Evolutionary conservation across 2,329 filamentous ascomycete genomes (phyloP).

Genomic region (Penicillium palitans): DNA sequence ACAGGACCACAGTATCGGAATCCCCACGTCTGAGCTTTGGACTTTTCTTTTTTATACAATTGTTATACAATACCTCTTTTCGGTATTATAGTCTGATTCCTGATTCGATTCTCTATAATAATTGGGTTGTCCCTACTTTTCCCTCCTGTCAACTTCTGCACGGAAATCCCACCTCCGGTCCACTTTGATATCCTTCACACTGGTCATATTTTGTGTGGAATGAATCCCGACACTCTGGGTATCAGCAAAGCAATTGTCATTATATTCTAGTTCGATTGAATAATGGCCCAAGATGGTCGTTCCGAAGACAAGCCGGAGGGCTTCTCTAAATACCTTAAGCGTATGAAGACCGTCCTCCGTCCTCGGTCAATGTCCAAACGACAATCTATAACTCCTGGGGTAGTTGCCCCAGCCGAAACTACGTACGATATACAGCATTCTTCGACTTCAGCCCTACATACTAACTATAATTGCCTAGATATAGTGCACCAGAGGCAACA

Average conservation of each 20-base stretch:
- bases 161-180: background rate
- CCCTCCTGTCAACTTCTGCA: slow-evolving; percentile 9
- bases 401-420: slow-evolving; percentile 17
- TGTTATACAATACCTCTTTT: background rate
- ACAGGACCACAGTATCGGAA: slow-evolving; percentile 6
- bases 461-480: background rate
- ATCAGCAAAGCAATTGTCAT: slow-evolving; percentile 17
- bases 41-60: background rate
- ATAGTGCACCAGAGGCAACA: background rate
- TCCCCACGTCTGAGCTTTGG: slow-evolving; percentile 5
- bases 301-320: slow-evolving; percentile 34
- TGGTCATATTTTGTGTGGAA: slow-evolving; percentile 10
- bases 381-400: slow-evolving; percentile 25
- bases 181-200: background rate
- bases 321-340: slow-evolving; percentile 42
- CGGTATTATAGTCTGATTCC: background rate
- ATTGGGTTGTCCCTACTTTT: background rate
- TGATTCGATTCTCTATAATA: slow-evolving; percentile 3
- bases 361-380: slow-evolving; percentile 34
- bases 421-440: slow-evolving; percentile 16
- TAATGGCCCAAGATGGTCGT: slow-evolving; percentile 29
- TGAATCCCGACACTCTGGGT: slow-evolving; percentile 10
- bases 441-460: background rate
- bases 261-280: slow-evolving; percentile 16
- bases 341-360: slow-evolving; percentile 41